Evolutionary conservation across 1,139 yeast genomes (phyloP), one percentile per base, ranked within the genome.

Genomic region (Nematodospora anomalae): DNA sequence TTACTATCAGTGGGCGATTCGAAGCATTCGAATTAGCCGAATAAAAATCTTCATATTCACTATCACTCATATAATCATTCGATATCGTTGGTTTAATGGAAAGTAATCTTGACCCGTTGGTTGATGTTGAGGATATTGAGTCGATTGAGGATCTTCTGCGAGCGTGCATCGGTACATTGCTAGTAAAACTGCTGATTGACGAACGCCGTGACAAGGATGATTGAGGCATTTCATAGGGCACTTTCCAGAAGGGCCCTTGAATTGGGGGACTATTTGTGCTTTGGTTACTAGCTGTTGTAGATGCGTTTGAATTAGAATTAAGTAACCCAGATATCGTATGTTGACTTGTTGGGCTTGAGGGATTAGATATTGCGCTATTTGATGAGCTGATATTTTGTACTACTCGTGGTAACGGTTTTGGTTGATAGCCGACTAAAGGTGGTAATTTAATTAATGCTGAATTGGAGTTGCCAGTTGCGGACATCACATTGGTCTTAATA

Each of bases 161-260:
- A 26, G 31, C 27, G 14, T 33, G 41, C 5, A 24, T 16, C 5
- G 38, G 14, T 12, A 31, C 36, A 7, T 50, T 35, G 13, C 51
- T 41, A 6, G 66, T 58, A 3, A 36, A 30, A 24, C 46, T 42
- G 6, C 41, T 30, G 4, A 67, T 55, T 2, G 73, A 67, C 1
- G 64, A 58, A 32, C 71, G 52, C 36, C 74, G 51, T 12, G 57
- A 48, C 10, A 33, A 24, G 13, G 44, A 26, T 9, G 43, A 30
- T 10, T 53, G 54, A 2, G 76, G 76, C 75, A 71, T 67, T 48
- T 71, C 76, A 51, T 71, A 71, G 20, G 76, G 76, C 7, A 71
- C 76, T 48, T 69, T 71, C 76, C 76, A 71, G 51, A 71, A 67
- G 4, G 76, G 76, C 11, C 73, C 76, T 42, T 63, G 71, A 27